A percentile compares a stretch with the other conserved stretches of the same genome.
Evolutionary conservation across 495 filamentous ascomycete genomes (phyloP).

Genomic region (Podospora comata): DNA sequence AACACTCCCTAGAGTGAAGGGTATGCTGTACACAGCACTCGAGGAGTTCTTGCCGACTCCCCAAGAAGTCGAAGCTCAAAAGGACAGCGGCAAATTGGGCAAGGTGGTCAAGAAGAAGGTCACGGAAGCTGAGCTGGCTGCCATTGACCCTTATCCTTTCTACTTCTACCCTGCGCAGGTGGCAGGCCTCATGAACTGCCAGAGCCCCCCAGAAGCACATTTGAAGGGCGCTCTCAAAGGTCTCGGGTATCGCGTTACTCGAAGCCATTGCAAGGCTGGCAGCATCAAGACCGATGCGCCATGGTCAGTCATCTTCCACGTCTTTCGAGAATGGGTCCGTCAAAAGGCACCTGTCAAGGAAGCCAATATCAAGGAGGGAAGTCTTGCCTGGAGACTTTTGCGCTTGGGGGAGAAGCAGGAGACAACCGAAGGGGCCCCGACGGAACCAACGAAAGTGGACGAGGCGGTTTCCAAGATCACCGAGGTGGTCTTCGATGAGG

Average conservation of each 20-base stretch:
- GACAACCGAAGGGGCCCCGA: conserved; percentile 12
- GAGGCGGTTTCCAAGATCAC: conserved; percentile 33
- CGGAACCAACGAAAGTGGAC: conserved; percentile 21
- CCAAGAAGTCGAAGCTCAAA: conserved; percentile 26
- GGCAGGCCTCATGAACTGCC: conserved; percentile 69
- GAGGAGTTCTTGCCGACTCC: conserved; percentile 58
- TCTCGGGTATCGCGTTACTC: conserved; percentile 74
- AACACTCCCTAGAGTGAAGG: conserved; percentile 76
- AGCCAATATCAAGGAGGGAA: conserved; percentile 61
- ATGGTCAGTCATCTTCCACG: conserved; percentile 84
- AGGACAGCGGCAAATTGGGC: conserved; percentile 20
- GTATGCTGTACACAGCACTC: conserved; percentile 84
- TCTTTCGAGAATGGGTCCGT: conserved; percentile 87
- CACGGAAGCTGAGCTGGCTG: conserved; percentile 51
- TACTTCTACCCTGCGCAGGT: conserved; percentile 74
- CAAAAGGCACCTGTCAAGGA: conserved; percentile 73
- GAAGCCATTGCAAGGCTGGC: conserved; percentile 85
- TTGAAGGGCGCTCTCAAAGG: conserved; percentile 76
- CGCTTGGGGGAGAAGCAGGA: conserved; percentile 32
- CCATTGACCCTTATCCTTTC: conserved; percentile 72
- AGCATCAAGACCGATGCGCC: conserved; percentile 87
- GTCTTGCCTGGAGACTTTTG: conserved; percentile 63
- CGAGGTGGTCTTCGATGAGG: conserved; percentile 78
- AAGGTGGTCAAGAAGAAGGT: conserved; percentile 32
- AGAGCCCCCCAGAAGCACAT: conserved; percentile 65